These are phyloP conservation scores for Trichoderma reesei DNA, from an alignment of 495 filamentous ascomycete genomes.

Conservation along the genomic window DNA sequence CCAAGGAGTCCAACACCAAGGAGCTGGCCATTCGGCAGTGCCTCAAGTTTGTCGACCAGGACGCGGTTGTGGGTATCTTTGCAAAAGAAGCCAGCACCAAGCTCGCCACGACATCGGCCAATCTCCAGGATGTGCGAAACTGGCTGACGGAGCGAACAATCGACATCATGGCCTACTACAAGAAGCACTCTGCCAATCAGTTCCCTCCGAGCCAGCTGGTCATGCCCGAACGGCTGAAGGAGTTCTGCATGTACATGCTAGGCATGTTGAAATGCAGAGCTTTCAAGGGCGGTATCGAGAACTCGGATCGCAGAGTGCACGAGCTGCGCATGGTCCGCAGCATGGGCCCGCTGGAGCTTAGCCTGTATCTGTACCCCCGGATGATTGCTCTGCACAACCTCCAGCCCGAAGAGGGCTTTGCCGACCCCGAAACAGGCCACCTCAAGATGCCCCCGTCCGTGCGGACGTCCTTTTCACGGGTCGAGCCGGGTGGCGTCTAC, in stretches of 20 bases:
- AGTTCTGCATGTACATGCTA: slow-evolving; percentile 97
- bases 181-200: slow-evolving; percentile 68
- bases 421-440: slow-evolving; percentile 72
- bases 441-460: slow-evolving; percentile 65
- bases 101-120: slow-evolving; percentile 56
- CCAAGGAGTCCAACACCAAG: slow-evolving; percentile 42
- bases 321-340: slow-evolving; percentile 83
- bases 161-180: slow-evolving; percentile 86
- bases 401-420: slow-evolving; percentile 76
- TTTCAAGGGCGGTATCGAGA: slow-evolving; percentile 88
- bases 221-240: slow-evolving; percentile 90
- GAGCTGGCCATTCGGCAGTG: slow-evolving; percentile 22
- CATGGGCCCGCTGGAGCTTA: slow-evolving; percentile 76
- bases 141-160: slow-evolving; percentile 84
- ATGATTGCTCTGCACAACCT: slow-evolving; percentile 90
- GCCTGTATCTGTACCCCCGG: slow-evolving; percentile 88
- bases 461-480: slow-evolving; percentile 79
- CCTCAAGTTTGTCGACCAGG: slow-evolving; percentile 90
- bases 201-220: slow-evolving; percentile 91
- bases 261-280: slow-evolving; percentile 82
- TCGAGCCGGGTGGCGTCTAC: slow-evolving; percentile 95
- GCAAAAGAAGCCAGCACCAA: slow-evolving; percentile 87
- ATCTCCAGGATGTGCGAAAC: slow-evolving; percentile 79
- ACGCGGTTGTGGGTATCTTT: slow-evolving; percentile 76
- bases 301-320: slow-evolving; percentile 83